Conservation (phyloP, 257 asterid species). For the Solanum virginianum region DNA sequence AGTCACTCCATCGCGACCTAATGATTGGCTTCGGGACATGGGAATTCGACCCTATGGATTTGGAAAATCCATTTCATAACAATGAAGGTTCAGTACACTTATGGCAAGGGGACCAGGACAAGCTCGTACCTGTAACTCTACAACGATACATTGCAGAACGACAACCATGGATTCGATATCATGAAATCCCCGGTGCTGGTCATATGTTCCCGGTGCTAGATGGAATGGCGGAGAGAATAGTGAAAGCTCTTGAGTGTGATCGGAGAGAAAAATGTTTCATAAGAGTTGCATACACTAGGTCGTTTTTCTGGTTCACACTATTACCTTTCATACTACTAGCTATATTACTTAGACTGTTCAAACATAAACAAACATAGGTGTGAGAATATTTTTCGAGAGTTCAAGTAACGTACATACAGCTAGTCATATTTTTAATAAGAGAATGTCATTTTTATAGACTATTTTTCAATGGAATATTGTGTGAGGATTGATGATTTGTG, state of each 20-base stretch:
- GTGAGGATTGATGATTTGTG: background rate
- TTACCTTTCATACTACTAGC: background rate
- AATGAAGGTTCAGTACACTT: constrained; percentile 57
- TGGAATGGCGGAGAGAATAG: constrained; percentile 44
- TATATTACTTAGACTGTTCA: background rate
- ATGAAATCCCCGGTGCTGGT: constrained; percentile 66
- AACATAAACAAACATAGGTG: background rate
- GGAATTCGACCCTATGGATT: constrained; percentile 71
- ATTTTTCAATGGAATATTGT: background rate
- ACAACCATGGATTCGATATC: constrained; percentile 80
- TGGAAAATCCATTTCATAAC: constrained; percentile 49
- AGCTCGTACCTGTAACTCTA: constrained; percentile 42
- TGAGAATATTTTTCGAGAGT: background rate
- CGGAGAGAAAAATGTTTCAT: constrained; percentile 11
- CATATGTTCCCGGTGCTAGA: constrained; percentile 54
- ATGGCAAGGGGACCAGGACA: constrained; percentile 84
- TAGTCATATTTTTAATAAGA: background rate
- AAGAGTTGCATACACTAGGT: background rate
- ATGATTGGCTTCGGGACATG: constrained; percentile 64
- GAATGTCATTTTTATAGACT: background rate
- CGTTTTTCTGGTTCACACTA: background rate
- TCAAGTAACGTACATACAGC: background rate
- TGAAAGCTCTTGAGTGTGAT: constrained; percentile 42
- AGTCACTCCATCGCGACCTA: constrained; percentile 56
- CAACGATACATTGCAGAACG: constrained; percentile 52